phyloP scores from a whole-genome alignment of 2,329 filamentous ascomycete species.

The Leptosphaerulina australis region DNA sequence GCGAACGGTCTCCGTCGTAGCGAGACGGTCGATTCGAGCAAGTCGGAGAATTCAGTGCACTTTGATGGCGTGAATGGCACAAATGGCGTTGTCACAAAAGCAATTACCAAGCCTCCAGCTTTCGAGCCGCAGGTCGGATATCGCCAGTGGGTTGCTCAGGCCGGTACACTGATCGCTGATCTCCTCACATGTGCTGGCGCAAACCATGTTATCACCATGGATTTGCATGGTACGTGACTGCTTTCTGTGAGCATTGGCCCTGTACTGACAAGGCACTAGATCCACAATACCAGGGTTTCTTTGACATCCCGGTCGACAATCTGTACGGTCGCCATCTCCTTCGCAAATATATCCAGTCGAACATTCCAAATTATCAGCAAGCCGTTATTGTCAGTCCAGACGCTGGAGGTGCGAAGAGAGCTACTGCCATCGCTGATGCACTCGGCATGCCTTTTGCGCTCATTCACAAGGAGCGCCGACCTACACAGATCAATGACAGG shows the following conservation, averaged over 20 bases:
- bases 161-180: constrained; percentile 91
- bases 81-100: constrained; percentile 25
- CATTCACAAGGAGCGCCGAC: constrained; percentile 96
- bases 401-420: constrained; percentile 93
- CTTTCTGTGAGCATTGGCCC: neutral
- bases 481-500: constrained; percentile 83
- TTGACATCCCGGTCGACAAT: constrained; percentile 98
- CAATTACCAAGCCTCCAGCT: constrained; percentile 59
- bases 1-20: constrained; percentile 35
- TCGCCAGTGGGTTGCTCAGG: constrained; percentile 98
- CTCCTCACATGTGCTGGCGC: constrained; percentile 93
- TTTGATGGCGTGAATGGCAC: constrained; percentile 25
- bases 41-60: constrained; percentile 37
- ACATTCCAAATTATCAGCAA: constrained; percentile 82
- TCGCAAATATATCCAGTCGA: constrained; percentile 73
- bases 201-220: constrained; percentile 97
- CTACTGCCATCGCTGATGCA: constrained; percentile 91
- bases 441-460: constrained; percentile 94
- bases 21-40: constrained; percentile 42
- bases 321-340: constrained; percentile 82
- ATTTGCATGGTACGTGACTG: constrained; percentile 60
- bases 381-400: constrained; percentile 95
- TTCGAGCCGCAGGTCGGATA: constrained; percentile 89
- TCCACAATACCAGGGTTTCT: constrained; percentile 97
- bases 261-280: constrained; percentile 64